Evolutionary conservation across 805 yeast genomes (phyloP).

Genomic region (Starmerella kuoi): DNA sequence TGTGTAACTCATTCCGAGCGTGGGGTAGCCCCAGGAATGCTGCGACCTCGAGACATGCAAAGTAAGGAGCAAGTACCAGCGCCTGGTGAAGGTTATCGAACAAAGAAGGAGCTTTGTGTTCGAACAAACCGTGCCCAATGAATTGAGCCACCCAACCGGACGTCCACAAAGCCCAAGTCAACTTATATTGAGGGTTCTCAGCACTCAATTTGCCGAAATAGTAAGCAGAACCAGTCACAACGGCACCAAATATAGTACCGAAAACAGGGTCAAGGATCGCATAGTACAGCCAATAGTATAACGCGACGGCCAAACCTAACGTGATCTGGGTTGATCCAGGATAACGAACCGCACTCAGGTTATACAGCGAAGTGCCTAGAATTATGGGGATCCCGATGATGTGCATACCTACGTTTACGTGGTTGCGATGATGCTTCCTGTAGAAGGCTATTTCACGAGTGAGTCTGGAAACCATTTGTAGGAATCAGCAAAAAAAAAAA

Average conservation of each 20-base stretch:
- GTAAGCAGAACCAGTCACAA: constrained; percentile 28
- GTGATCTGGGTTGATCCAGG: constrained; percentile 18
- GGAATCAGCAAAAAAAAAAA: no score
- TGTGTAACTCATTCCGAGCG: constrained; percentile 11
- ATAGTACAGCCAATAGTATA: constrained; percentile 48
- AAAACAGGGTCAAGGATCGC: constrained; percentile 40
- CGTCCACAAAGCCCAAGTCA: constrained; percentile 36
- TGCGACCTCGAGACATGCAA: constrained; percentile 66
- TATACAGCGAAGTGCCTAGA: constrained; percentile 40
- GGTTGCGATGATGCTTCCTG: constrained; percentile 35
- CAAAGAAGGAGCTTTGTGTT: constrained; percentile 74
- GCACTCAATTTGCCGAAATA: constrained; percentile 24
- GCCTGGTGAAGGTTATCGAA: constrained; percentile 76
- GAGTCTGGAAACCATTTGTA: constrained; percentile 22
- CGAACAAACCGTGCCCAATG: constrained; percentile 75
- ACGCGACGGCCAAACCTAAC: constrained; percentile 37
- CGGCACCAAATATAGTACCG: constrained; percentile 37
- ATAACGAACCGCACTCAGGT: constrained; percentile 28
- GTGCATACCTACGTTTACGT: constrained; percentile 62
- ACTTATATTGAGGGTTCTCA: constrained; percentile 22
- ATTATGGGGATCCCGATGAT: constrained; percentile 70
- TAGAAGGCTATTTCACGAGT: constrained; percentile 51
- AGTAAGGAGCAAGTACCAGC: constrained; percentile 79
- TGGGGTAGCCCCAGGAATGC: constrained; percentile 48
- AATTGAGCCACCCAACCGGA: constrained; percentile 73